phyloP scores from a whole-genome alignment of 2,329 filamentous ascomycete species.

The Xylaria sp. region DNA sequence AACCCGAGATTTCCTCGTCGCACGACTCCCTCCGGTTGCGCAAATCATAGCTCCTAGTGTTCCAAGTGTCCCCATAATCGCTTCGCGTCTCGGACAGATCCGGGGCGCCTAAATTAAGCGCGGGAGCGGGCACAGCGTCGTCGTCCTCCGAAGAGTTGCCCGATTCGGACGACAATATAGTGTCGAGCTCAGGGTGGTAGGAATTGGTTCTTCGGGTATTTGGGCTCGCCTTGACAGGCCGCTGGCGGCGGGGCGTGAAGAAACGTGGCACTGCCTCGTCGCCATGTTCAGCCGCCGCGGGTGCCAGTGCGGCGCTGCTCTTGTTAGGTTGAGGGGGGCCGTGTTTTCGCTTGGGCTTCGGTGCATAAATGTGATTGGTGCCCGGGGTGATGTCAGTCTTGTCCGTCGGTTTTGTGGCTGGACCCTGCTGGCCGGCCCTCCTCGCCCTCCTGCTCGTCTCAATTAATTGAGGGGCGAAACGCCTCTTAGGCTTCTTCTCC shows the following conservation, averaged over 20 bases:
- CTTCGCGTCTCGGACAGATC: slow-evolving; percentile 42
- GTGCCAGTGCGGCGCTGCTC: slow-evolving; percentile 39
- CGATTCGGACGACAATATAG: slow-evolving; percentile 59
- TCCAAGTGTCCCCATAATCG: slow-evolving; percentile 50
- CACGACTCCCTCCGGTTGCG: slow-evolving; percentile 71
- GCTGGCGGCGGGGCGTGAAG: slow-evolving; percentile 54
- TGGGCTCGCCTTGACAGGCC: slow-evolving; percentile 54
- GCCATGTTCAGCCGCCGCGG: slow-evolving; percentile 43
- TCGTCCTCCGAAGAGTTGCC: slow-evolving; percentile 52
- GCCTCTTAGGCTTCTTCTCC: slow-evolving; percentile 54
- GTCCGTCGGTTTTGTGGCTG: slow-evolving; percentile 71
- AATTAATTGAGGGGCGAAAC: slow-evolving; percentile 82
- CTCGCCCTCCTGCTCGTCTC: slow-evolving; percentile 81
- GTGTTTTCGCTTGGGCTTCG: slow-evolving; percentile 54
- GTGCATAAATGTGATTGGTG: slow-evolving; percentile 70
- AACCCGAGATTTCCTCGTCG: slow-evolving; percentile 79
- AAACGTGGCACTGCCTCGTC: slow-evolving; percentile 51
- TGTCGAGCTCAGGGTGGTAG: slow-evolving; percentile 56
- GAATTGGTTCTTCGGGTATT: slow-evolving; percentile 56
- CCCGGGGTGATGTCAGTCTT: slow-evolving; percentile 78
- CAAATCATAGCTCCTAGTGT: slow-evolving; percentile 54
- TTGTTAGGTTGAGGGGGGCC: slow-evolving; percentile 39
- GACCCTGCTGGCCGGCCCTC: slow-evolving; percentile 71
- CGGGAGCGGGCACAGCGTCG: slow-evolving; percentile 30
- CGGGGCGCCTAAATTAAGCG: slow-evolving; percentile 41